Percentiles rank a stretch among this genome's conserved stretches.
Evolutionary conservation across 2,329 filamentous ascomycete genomes (phyloP).

Genomic region (Lachnellula occidentalis): DNA sequence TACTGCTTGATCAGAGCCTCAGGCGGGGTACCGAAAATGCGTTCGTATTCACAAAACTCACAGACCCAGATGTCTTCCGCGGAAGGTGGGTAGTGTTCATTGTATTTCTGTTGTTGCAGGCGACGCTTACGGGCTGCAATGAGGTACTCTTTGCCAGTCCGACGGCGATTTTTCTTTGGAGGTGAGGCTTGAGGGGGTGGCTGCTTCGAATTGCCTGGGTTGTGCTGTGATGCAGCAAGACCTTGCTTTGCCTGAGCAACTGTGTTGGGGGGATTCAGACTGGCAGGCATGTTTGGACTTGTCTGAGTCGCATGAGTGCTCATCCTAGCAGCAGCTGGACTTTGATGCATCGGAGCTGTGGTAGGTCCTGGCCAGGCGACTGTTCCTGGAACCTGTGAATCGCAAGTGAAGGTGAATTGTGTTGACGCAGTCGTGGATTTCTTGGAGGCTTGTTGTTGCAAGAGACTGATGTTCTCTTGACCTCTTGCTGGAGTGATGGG

Average conservation of each 20-base stretch:
- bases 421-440: conserved; percentile 66
- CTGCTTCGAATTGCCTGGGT: conserved; percentile 37
- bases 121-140: conserved; percentile 73
- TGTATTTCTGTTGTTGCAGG: conserved; percentile 69
- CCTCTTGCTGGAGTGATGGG: conserved; percentile 53
- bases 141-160: conserved; percentile 64
- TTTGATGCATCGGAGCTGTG: conserved; percentile 20
- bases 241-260: conserved; percentile 25
- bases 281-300: conserved; percentile 25
- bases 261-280: conserved; percentile 5
- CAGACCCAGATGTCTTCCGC: conserved; percentile 86
- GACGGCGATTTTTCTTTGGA: conserved; percentile 59
- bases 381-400: conserved; percentile 78
- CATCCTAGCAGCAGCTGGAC: conserved; percentile 20
- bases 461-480: conserved; percentile 72
- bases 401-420: conserved; percentile 95
- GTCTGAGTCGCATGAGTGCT: conserved; percentile 32
- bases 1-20: conserved; percentile 83
- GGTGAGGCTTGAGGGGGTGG: conserved; percentile 31
- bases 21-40: conserved; percentile 85
- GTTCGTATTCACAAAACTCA: conserved; percentile 97
- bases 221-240: conserved; percentile 27
- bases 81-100: conserved; percentile 66
- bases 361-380: conserved; percentile 63
- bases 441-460: conserved; percentile 62